Evolutionary conservation across 331 rosid genomes (phyloP), one percentile per base, ranked within the genome.

Genomic region (Malus hybrid): DNA sequence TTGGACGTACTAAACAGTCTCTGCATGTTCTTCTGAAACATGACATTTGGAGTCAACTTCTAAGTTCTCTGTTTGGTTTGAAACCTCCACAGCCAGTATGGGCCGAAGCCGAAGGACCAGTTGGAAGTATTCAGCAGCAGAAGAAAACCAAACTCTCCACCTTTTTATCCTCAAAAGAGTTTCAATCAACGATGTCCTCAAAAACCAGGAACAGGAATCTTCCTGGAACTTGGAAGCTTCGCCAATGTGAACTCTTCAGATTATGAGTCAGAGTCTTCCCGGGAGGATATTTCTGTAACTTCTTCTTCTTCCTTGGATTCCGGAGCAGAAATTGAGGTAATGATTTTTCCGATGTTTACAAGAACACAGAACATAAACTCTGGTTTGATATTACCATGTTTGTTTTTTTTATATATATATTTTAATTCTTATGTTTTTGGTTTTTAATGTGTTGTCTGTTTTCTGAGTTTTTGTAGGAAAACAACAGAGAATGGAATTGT

Each of bases 61-160:
- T 20, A 73, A 68, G 8, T 12, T 32, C 36, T 63, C 1, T 15
- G 53, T 56, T 56, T 20, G 39, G 63, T 67, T 64, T 66, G 82
- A 76, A 42, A 24, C 66, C 73, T 39, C 39, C 67, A 88, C 89
- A 91, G 95, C 96, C 98, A 76, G 84, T 87, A n/a, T 93, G 98
- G 97, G 80, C 88, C 18, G 86, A 90, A 86, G 84, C 75, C 73
- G 91, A 86, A 55, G 77, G 44, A 26, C 87, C 93, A 19, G 32
- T 73, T 76, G 20, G 91, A 88, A 75, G 68, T 76, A 30, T 63
- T 79, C 77, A 81, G 85, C 73, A 44, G 68, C 82, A 77, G 72
- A 76, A 61, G 78, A 70, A 80, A 70, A 63, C 66, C 86, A 68
- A 82, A 77, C 34, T 75, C 70, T 3, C 65, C 78, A 58, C 71